These are phyloP conservation scores for Neofusicoccum cordaticola DNA, from an alignment of 2,329 filamentous ascomycete species.

Conservation along the genomic window DNA sequence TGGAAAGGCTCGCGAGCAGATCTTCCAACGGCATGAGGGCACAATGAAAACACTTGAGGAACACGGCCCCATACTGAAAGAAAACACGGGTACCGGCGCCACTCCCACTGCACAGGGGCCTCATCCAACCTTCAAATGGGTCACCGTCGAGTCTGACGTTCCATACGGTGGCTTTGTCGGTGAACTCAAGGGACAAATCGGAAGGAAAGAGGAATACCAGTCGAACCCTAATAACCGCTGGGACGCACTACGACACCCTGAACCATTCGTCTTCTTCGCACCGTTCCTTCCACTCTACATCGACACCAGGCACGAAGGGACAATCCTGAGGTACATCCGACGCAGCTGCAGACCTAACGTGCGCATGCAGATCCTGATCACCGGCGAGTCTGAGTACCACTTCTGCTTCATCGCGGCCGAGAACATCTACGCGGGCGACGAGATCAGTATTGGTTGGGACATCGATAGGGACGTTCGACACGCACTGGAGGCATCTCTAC, in stretches of 20 bases:
- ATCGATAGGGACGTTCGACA: slow-evolving; percentile 49
- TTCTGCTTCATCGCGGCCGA: slow-evolving; percentile 89
- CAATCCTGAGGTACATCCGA: slow-evolving; percentile 80
- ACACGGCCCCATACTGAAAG: slow-evolving; percentile 51
- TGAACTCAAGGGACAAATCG: slow-evolving; percentile 65
- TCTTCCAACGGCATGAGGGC: slow-evolving; percentile 64
- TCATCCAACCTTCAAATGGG: slow-evolving; percentile 67
- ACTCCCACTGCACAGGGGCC: slow-evolving; percentile 52
- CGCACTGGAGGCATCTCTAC: slow-evolving; percentile 59
- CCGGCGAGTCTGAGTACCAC: slow-evolving; percentile 61
- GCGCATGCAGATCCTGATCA: slow-evolving; percentile 77
- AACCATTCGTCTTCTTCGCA: slow-evolving; percentile 64
- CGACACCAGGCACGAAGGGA: slow-evolving; percentile 85
- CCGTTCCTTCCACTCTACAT: slow-evolving; percentile 87
- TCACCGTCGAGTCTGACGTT: slow-evolving; percentile 56
- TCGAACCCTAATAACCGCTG: slow-evolving; percentile 47
- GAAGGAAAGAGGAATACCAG: slow-evolving; percentile 48
- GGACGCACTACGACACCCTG: slow-evolving; percentile 47
- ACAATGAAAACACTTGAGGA: slow-evolving; percentile 54
- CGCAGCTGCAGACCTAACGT: slow-evolving; percentile 90
- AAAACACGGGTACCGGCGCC: slow-evolving; percentile 52
- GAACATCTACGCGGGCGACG: slow-evolving; percentile 69
- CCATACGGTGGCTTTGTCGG: slow-evolving; percentile 57
- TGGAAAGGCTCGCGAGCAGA: slow-evolving; percentile 60
- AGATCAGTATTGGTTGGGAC: slow-evolving; percentile 65